These are phyloP conservation scores for Microcyclospora pomicola DNA, from an alignment of 2,329 filamentous ascomycete genomes.

Conservation along the genomic window DNA sequence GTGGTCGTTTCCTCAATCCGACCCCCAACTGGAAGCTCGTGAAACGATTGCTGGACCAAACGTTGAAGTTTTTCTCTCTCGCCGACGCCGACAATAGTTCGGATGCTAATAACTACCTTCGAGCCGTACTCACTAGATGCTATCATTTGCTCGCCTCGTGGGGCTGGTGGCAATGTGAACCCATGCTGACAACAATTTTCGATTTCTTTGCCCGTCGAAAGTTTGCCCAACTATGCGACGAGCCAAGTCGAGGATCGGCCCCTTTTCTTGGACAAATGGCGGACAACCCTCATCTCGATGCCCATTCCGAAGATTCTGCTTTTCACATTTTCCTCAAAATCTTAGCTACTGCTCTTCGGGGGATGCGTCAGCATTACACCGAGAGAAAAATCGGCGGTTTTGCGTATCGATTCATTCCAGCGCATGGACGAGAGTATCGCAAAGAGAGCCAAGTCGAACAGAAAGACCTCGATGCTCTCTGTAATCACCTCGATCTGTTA, in stretches of 20 bases:
- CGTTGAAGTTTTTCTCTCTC: conserved; percentile 34
- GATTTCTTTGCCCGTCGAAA: conserved; percentile 45
- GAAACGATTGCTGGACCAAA: conserved; percentile 31
- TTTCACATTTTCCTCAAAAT: conserved; percentile 49
- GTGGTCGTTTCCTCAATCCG: conserved; percentile 25
- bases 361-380: conserved; percentile 32
- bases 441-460: conserved; percentile 42
- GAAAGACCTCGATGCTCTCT: conserved; percentile 42
- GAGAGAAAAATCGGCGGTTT: conserved; percentile 43
- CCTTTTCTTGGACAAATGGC: conserved; percentile 40
- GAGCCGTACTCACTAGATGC: conserved; percentile 38
- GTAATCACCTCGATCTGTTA: conserved; percentile 49
- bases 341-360: conserved; percentile 36
- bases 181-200: conserved; percentile 39
- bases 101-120: conserved; percentile 43
- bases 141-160: conserved; percentile 39
- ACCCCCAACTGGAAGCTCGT: conserved; percentile 39
- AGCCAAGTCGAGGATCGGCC: conserved; percentile 39
- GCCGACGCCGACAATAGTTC: conserved; percentile 27
- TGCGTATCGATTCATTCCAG: conserved; percentile 44
- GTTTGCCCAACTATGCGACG: conserved; percentile 38
- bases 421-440: conserved; percentile 45
- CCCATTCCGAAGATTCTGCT: conserved; percentile 36
- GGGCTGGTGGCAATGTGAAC: conserved; percentile 44
- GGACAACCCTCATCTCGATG: conserved; percentile 28